Conservation (phyloP, 257 asterid species). For the Craterostigma plantagineum region DNA sequence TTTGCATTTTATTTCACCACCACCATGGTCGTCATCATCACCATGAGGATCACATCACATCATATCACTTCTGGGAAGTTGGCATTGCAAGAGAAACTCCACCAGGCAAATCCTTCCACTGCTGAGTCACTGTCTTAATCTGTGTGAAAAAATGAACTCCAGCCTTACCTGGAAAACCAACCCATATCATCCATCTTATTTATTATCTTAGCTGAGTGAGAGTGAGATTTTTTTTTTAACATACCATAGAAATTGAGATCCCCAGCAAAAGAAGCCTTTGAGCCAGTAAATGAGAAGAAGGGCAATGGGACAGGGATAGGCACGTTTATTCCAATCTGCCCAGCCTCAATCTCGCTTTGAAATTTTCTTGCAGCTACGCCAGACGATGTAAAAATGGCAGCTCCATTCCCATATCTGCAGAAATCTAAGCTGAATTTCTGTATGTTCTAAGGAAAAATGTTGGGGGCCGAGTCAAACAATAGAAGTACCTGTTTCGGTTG, state of each 20-base stretch:
- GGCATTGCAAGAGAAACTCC: constrained; percentile 94
- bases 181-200: too few species aligned
- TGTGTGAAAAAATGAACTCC: constrained; percentile 85
- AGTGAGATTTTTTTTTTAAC: too few species aligned
- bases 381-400: constrained; percentile 82
- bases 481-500: constrained; percentile 66
- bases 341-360: constrained; percentile 84
- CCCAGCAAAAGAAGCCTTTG: constrained; percentile 95
- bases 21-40: too few species aligned
- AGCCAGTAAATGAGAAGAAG: constrained; percentile 94
- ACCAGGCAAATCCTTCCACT: constrained; percentile 75
- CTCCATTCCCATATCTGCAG: constrained; percentile 82
- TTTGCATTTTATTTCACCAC: too few species aligned
- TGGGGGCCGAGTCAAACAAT: constrained; percentile 5
- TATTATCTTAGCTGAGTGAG: too few species aligned
- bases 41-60: too few species aligned
- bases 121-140: constrained; percentile 89
- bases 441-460: not conserved
- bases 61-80: constrained; percentile 68
- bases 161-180: constrained; percentile 55
- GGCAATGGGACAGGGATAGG: constrained; percentile 94
- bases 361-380: constrained; percentile 87
- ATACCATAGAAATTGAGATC: constrained; percentile 97
- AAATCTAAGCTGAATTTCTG: not conserved
- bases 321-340: constrained; percentile 95